Evolutionary conservation across 192 early-diverging fungal species (phyloP), one percentile per base, ranked within the genome.

Genomic region (Coemansia sp.): DNA sequence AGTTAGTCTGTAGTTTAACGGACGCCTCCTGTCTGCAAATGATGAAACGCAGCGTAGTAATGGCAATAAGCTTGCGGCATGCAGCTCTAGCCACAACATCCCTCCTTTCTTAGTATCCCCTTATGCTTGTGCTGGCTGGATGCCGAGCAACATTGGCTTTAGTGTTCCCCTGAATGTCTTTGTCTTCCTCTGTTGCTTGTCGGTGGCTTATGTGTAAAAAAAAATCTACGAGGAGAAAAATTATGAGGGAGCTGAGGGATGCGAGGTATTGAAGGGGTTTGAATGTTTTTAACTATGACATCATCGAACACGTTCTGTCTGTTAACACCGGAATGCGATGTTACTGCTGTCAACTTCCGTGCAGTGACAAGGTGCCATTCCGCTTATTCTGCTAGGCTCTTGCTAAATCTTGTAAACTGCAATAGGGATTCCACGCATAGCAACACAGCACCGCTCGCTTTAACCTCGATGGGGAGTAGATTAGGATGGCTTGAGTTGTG

Each of bases 81-180:
- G 56, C 32, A 58, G 19, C 14, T 38, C 56, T 34, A 58, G 56
- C 56, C 56, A 58, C 56, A 27, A n/a, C 53, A 19, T 38, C 56
- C 56, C 32, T 38, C 56, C 56, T 44, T 44, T 44, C 38, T 16
- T 44, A 44, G 10, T 44, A 44, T 44, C 38, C 38, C 28, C 28
- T 30, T 44, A 44, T 44, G 10, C 14, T 44, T 14, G 10, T 44
- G 38, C 38, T 44, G 38, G 38, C 28, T 44, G 38, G 38, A 44
- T 44, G 38, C 14, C 38, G 38, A 16, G 38, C 12, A 44, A 44
- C 38, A 44, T 44, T 44, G 38, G 12, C 38, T 44, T 44, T 44
- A 16, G 38, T 44, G 38, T 14, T 44, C 38, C 38, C 38, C 38
- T 4, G 16, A 44, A 44, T 44, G 9, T 16, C 16, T 16, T 14